Evolutionary conservation across 73 alveolate genomes (phyloP), one percentile per base, ranked within the genome.

Genomic region (Paramecium sonneborni): DNA sequence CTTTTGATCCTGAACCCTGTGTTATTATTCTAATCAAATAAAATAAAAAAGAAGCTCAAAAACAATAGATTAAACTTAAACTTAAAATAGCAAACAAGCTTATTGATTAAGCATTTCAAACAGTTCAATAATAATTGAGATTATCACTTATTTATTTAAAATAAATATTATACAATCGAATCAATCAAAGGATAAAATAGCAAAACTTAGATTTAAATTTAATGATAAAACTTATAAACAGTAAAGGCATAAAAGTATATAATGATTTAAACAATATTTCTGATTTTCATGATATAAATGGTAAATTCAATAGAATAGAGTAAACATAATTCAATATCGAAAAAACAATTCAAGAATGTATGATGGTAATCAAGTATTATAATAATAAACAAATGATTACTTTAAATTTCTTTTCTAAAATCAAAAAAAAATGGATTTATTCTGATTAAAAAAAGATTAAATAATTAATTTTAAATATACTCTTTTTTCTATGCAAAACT

Each of bases 221-320:
- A 30, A 2, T 62, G 14, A 32, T 62, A 20, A 62, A 62, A 62
- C 1, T 62, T 14, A 62, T 62, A 6, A 62, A 62, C 24, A 62
- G 84, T 32, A 62, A 62, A 62, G 84, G 34, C 20, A 62, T 32
- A 26, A 62, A 62, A 62, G 84, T 32, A 30, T 62, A 62, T 32
- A 62, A 62, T 30, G 84, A 62, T 62, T 30, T 62, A 3, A 30
- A 32, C 20, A 62, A 62, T 62, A 62, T 62, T 11, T 62, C 48
- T 23, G 84, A 62, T 24, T 62, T 62, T 32, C 84, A 62, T 62
- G 84, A 62, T 26, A 62, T 62, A 62, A 62, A 62, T 62, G 84
- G 84, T 23, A 62, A 62, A 62, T 62, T 62, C 8, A 62, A 62
- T 26, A 62, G 24, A 62, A 62, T 62, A 12, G 84, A 62, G 24